Conservation (phyloP, 306 rosid genomes). For the Sesbania bispinosa region DNA sequence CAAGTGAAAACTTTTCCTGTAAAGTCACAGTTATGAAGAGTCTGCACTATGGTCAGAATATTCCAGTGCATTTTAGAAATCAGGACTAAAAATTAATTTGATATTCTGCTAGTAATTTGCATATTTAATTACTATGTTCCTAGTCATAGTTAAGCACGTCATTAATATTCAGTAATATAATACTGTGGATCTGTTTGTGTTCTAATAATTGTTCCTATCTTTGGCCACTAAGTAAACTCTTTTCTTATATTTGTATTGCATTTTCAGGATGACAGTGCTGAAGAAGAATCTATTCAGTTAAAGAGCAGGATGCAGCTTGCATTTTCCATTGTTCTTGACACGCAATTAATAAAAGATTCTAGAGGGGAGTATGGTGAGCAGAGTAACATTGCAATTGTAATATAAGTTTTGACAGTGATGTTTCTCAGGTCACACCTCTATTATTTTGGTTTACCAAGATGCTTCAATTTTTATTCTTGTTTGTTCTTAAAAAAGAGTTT, state of each 20-base stretch:
- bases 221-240: not conserved
- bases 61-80: not conserved
- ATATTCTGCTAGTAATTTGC: not conserved
- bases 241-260: not conserved
- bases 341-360: too few species aligned
- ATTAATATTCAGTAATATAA: not conserved
- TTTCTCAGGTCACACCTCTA: slow-evolving; percentile 37
- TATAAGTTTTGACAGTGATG: slow-evolving; percentile 45
- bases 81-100: not conserved
- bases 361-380: slow-evolving; percentile 24
- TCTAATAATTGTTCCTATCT: not conserved
- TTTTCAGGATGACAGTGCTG: slow-evolving; percentile 15
- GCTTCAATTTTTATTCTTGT: not conserved
- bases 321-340: too few species aligned
- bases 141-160: not conserved
- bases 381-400: slow-evolving; percentile 38
- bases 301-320: not conserved
- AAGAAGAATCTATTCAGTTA: not conserved
- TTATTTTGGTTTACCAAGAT: slow-evolving; percentile 17
- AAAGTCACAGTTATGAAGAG: not conserved
- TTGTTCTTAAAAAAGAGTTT: not conserved
- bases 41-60: not conserved
- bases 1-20: not conserved
- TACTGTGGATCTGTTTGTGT: not conserved
- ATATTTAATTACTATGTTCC: not conserved